Evolutionary conservation across 305 asterid species (phyloP), one percentile per base, ranked within the genome.

Genomic region (Fraxinus xanthoxyloides): DNA sequence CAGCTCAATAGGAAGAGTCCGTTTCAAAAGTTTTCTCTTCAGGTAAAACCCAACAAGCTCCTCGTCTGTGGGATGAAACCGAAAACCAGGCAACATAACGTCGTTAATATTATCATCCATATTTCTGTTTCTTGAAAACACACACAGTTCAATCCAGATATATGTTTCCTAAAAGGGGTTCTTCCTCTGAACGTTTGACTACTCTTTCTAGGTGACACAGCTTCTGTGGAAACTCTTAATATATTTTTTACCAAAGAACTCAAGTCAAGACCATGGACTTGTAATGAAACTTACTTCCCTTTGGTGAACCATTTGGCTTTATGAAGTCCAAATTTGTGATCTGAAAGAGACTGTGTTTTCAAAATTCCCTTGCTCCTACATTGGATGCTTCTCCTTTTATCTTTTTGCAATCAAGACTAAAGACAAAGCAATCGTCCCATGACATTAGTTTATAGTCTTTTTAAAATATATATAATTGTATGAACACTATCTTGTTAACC

Each of bases 11-110:
- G 95, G 89, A 40, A 93, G 96, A 36, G 90, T 30, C 30, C 92
- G 76, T 12, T 91, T 95, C 81, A 86, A 92, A 79, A 92, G 90
- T 73, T 92, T 91, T 70, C 91, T 86, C 85, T 81, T 92, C 0
- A 93, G 91, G 46, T 93, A 93, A 81, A 90, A 93, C 67, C 90
- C 93, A 10, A 93, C 96, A 15, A 93, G 90, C 85, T 93, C 98
- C 82, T 93, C 98, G 70, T 94, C 98, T 0, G 98, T 94, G 0
- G 98, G 98, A 77, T 94, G 98, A 85, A 94, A 94, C 63, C 98
- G 89, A 51, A 92, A 94, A 19, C 98, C 98, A 1, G 98, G 98
- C 84, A 93, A 35, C 94, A 94, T 86, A 77, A 90, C 81, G 75
- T 94, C 98, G 28, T 92, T 97, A 4, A 84, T 80, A 86, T 87